phyloP scores from a whole-genome alignment of 164 flowering plant species.

The Stephania yunnanensis region DNA sequence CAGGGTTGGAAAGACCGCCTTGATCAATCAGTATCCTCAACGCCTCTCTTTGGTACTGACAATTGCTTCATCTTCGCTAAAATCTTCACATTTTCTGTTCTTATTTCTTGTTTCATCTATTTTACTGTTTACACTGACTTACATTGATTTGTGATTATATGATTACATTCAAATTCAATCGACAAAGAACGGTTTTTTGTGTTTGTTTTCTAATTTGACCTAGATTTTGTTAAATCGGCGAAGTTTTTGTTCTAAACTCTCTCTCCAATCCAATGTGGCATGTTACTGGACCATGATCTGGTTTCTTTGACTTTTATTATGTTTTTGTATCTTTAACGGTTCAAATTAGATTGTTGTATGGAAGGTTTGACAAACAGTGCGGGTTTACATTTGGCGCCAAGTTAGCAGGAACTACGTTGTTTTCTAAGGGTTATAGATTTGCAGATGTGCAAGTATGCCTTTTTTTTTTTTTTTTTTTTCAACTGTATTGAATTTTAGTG shows the following conservation, averaged over 20 bases:
- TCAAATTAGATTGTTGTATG: constrained; percentile 66
- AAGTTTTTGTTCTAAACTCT: too few relatives aligned
- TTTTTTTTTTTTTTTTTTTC: background rate
- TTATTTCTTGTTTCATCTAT: background rate
- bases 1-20: constrained; percentile 85
- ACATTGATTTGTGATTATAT: too few relatives aligned
- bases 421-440: constrained; percentile 56
- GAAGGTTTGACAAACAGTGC: constrained; percentile 85
- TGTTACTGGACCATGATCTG: too few relatives aligned
- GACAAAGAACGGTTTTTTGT: too few relatives aligned
- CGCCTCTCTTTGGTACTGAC: background rate
- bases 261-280: too few relatives aligned
- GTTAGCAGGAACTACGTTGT: constrained; percentile 80
- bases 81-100: background rate
- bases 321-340: too few relatives aligned
- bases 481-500: constrained; percentile 16
- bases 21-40: constrained; percentile 88
- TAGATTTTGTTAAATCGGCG: too few relatives aligned
- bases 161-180: too few relatives aligned
- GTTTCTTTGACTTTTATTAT: too few relatives aligned
- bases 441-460: constrained; percentile 67
- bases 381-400: constrained; percentile 98
- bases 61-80: constrained; percentile 7
- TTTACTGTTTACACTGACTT: background rate
- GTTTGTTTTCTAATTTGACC: too few relatives aligned